Conservation (phyloP, 202 grass and related monocot species). For the Digitaria exilis region DNA sequence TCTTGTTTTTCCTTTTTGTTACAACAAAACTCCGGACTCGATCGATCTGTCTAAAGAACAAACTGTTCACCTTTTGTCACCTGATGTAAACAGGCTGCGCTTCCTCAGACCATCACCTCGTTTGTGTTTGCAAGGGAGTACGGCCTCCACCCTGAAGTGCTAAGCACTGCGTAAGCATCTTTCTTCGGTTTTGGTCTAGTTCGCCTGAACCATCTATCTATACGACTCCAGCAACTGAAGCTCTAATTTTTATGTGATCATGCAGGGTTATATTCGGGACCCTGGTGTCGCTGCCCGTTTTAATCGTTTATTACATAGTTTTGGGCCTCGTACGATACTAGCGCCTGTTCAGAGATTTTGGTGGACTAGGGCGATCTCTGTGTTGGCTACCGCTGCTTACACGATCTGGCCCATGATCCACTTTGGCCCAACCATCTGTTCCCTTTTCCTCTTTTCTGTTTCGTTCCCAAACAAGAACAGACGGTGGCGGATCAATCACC, state of each 20-base stretch:
- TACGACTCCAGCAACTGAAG: not conserved
- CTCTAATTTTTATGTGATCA: not conserved
- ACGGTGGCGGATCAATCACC: too few relatives aligned
- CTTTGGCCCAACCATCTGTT: too few relatives aligned
- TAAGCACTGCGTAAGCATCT: slow-evolving; percentile 84
- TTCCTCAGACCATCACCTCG: slow-evolving; percentile 77
- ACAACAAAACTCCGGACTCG: not conserved
- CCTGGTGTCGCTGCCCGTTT: slow-evolving; percentile 64
- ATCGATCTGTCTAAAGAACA: too few relatives aligned
- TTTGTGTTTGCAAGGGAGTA: slow-evolving; percentile 91
- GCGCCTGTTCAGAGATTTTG: too few relatives aligned
- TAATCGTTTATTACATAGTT: slow-evolving; percentile 63
- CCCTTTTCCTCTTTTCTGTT: too few relatives aligned
- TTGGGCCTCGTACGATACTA: slow-evolving; percentile 32
- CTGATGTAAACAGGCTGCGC: slow-evolving; percentile 52
- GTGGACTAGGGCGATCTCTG: too few relatives aligned
- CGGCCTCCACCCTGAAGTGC: slow-evolving; percentile 69
- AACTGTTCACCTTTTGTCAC: not conserved
- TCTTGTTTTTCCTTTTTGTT: too few relatives aligned
- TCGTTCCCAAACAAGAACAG: too few relatives aligned
- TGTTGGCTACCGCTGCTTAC: too few relatives aligned
- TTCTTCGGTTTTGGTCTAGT: not conserved
- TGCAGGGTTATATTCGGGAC: slow-evolving; percentile 88
- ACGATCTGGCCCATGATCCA: too few relatives aligned
- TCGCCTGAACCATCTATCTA: too few relatives aligned